Percentiles rank a stretch among this genome's conserved stretches.
Evolutionary conservation across 495 filamentous ascomycete species (phyloP).

Genomic region (Penicillium crystallinum): DNA sequence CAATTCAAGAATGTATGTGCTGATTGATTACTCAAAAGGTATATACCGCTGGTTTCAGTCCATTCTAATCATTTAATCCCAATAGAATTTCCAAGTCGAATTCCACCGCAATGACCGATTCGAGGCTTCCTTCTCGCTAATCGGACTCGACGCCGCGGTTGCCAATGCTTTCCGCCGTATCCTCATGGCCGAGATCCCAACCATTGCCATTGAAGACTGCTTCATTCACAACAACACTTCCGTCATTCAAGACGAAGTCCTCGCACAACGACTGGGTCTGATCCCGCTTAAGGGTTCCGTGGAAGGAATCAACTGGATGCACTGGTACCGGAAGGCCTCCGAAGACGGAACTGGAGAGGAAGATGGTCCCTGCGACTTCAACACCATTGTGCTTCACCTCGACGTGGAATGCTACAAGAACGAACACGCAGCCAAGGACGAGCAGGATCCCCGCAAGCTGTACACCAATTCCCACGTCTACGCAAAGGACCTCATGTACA

Average conservation of each 20-base stretch:
- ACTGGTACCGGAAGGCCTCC: slow-evolving; percentile 61
- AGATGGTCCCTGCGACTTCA: slow-evolving; percentile 59
- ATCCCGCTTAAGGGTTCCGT: slow-evolving; percentile 79
- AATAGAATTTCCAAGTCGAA: slow-evolving; percentile 62
- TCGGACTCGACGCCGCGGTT: slow-evolving; percentile 85
- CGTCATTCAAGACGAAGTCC: slow-evolving; percentile 95
- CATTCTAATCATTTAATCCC: slow-evolving; percentile 10
- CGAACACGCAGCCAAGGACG: slow-evolving; percentile 57
- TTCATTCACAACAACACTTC: slow-evolving; percentile 93
- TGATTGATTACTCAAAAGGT: background rate
- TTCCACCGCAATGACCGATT: slow-evolving; percentile 74
- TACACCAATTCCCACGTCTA: slow-evolving; percentile 87
- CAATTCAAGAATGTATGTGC: slow-evolving; percentile 57
- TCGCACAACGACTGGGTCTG: slow-evolving; percentile 81
- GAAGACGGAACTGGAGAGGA: slow-evolving; percentile 45
- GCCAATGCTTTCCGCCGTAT: slow-evolving; percentile 98
- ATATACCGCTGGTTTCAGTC: background rate
- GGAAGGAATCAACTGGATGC: slow-evolving; percentile 70
- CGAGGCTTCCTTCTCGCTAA: slow-evolving; percentile 81
- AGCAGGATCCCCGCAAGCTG: slow-evolving; percentile 73
- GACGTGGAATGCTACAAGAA: slow-evolving; percentile 73
- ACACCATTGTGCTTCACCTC: slow-evolving; percentile 71
- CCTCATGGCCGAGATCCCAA: slow-evolving; percentile 89
- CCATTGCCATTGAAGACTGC: slow-evolving; percentile 86
- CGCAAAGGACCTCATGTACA: slow-evolving; percentile 71